Evolutionary conservation across 805 yeast genomes (phyloP).

Genomic region (Brettanomyces naardenensis): DNA sequence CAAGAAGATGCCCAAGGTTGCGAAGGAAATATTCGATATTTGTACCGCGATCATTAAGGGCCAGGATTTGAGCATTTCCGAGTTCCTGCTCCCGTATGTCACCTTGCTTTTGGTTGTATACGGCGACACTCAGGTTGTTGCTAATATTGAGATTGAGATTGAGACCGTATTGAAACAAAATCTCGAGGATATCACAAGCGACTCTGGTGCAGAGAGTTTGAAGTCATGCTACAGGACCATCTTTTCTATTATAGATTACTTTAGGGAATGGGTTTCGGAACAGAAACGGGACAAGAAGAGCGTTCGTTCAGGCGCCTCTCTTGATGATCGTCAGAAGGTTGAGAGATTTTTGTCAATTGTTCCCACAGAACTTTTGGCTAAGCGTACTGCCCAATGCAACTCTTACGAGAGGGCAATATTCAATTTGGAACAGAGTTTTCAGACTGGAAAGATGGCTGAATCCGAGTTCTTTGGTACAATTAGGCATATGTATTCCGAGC

Average conservation of each 20-base stretch:
- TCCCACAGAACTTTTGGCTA: constrained; percentile 66
- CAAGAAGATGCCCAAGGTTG: constrained; percentile 19
- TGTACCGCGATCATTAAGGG: constrained; percentile 59
- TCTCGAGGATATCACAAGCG: constrained; percentile 36
- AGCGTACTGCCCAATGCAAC: constrained; percentile 72
- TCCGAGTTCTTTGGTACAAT: constrained; percentile 40
- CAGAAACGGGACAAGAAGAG: constrained; percentile 25
- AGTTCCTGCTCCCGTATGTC: constrained; percentile 72
- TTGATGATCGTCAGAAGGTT: constrained; percentile 23
- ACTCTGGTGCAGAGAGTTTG: constrained; percentile 47
- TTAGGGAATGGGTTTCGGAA: constrained; percentile 63
- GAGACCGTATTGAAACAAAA: constrained; percentile 45
- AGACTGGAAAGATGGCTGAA: constrained; percentile 30
- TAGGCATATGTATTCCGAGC: constrained; percentile 76
- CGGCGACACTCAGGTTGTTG: constrained; percentile 29
- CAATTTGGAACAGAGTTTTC: constrained; percentile 70
- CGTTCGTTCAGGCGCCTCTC: neutral
- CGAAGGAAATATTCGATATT: constrained; percentile 46
- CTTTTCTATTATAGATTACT: constrained; percentile 74
- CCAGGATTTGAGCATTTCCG: constrained; percentile 62
- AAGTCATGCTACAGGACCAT: constrained; percentile 64
- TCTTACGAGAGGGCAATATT: constrained; percentile 83
- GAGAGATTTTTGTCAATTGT: constrained; percentile 43
- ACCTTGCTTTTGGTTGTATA: constrained; percentile 37
- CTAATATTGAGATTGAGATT: constrained; percentile 52